These are phyloP conservation scores for Sutorius australiensis DNA, from an alignment of 768 basidiomycete genomes.

Conservation along the genomic window DNA sequence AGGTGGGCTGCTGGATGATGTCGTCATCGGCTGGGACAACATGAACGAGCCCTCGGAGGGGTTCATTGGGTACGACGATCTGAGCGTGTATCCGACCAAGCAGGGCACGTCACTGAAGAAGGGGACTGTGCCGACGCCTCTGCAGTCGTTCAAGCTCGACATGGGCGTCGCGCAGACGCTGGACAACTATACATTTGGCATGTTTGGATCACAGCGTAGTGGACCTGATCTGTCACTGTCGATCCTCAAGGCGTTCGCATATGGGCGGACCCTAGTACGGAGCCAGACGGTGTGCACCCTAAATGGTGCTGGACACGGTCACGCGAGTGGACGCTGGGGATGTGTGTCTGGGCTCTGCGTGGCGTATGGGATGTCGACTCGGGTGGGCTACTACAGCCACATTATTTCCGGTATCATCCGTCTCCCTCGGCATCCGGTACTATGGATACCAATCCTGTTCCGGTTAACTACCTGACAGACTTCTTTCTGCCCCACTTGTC, in stretches of 20 bases:
- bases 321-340: constrained; percentile 68
- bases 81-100: constrained; percentile 57
- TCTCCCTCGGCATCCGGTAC: not conserved
- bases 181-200: constrained; percentile 77
- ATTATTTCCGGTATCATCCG: constrained; percentile 60
- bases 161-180: constrained; percentile 84
- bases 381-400: constrained; percentile 60
- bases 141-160: constrained; percentile 79
- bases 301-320: constrained; percentile 86
- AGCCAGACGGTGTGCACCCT: constrained; percentile 52
- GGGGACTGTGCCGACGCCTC: constrained; percentile 81
- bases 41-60: constrained; percentile 95
- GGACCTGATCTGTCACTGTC: constrained; percentile 69
- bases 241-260: constrained; percentile 79
- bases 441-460: constrained; percentile 18
- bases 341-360: constrained; percentile 79
- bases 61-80: constrained; percentile 58
- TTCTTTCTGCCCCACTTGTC: constrained; percentile 77
- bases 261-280: constrained; percentile 63
- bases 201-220: constrained; percentile 68
- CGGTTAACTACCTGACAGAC: constrained; percentile 68
- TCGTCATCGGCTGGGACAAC: constrained; percentile 95
- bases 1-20: constrained; percentile 75
- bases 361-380: constrained; percentile 83
- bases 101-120: constrained; percentile 79